Conservation (phyloP, 2,329 filamentous ascomycete species). For the Madurella fahalii region DNA sequence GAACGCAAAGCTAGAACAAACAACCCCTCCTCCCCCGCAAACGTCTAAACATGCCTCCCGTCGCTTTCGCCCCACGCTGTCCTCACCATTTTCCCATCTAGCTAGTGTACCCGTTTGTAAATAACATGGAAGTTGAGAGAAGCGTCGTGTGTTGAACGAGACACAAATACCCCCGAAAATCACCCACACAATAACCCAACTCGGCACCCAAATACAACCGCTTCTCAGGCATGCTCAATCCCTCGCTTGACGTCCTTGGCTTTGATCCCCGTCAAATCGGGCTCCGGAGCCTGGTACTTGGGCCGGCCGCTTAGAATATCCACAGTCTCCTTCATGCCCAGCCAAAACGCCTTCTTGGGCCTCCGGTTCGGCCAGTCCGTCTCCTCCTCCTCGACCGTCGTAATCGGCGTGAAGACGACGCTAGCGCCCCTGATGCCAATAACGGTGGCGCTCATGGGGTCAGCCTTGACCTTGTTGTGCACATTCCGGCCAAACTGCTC, state of each 20-base stretch:
- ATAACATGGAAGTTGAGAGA: not conserved
- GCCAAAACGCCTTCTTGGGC: slow-evolving; percentile 82
- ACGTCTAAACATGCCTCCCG: not conserved
- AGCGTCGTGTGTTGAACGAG: not conserved
- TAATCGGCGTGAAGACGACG: slow-evolving; percentile 82
- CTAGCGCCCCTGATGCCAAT: slow-evolving; percentile 90
- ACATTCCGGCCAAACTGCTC: slow-evolving; percentile 69
- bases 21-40: too few relatives aligned
- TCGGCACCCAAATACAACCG: not conserved
- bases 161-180: not conserved
- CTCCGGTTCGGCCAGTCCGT: slow-evolving; percentile 92
- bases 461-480: slow-evolving; percentile 63
- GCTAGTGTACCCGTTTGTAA: not conserved
- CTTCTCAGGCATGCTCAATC: slow-evolving; percentile 24
- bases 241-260: slow-evolving; percentile 62
- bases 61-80: not conserved
- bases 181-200: not conserved
- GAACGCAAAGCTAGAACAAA: too few relatives aligned
- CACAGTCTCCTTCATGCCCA: slow-evolving; percentile 72
- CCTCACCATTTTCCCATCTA: not conserved
- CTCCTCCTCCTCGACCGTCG: slow-evolving; percentile 72
- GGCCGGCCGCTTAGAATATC: slow-evolving; percentile 78
- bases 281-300: slow-evolving; percentile 46
- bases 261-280: slow-evolving; percentile 45
- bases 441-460: slow-evolving; percentile 70